Evolutionary conservation across 2,329 filamentous ascomycete species (phyloP), one percentile per base, ranked within the genome.

Genomic region (Paraphoma chrysanthemicola): DNA sequence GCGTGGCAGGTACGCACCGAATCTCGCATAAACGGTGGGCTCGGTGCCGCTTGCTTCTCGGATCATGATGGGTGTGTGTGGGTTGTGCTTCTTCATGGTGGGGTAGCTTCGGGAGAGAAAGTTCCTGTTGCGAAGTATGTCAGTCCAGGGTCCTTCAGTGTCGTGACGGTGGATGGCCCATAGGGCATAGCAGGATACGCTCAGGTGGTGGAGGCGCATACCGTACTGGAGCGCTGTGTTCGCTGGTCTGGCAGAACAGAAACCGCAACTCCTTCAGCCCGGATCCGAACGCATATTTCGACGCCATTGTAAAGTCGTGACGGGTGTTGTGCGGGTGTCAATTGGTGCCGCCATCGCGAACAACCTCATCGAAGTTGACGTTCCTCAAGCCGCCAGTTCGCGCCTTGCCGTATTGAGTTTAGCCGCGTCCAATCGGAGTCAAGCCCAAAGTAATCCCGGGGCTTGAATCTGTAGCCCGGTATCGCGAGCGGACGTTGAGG

Each of bases 81-180:
- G 95, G 83, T 99, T 99, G 85, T 94, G 91, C 85, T 96, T 96
- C 88, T 99, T 99, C 94, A 99, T 98, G 58, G 91, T 95, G 45
- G 95, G 95, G 80, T 99, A 99, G 66, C 93, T 89, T 77, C 92
- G 88, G 64, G 89, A 90, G 66, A 99, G 85, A 81, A 99, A 99
- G 30, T 90, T 89, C 78, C 95, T 97, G 36, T 31, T n/a, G 3
- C 9, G 23, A 23, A 23, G 23, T 3, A 23, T 23, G 23, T 23
- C 23, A 23, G 23, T 5, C 23, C 23, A 23, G 23, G 23, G 2
- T 5, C 23, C 23, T 23, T 23, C 23, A 23, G 23, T 23, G 5
- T 23, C 23, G 23, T 23, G 23, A 23, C 23, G 23, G 23, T 5
- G 2, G 23, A 5, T 23, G 23, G 23, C 23, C 23, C 23, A 23